Evolutionary conservation across 805 yeast genomes (phyloP), one percentile per base, ranked within the genome.

Genomic region (Kodamaea neixiangensis): DNA sequence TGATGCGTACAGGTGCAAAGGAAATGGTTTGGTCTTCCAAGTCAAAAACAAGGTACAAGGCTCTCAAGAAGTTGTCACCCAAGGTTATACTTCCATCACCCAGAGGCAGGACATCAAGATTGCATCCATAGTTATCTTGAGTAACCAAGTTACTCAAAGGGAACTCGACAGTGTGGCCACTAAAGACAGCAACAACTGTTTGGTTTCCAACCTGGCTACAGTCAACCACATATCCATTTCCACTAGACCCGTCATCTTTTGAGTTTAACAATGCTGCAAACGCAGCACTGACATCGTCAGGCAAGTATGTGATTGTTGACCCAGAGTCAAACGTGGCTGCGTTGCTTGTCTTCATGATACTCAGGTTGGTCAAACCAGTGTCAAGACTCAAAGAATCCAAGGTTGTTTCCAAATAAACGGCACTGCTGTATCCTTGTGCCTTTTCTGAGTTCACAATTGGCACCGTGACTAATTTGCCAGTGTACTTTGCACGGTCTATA

Each of bases 331-430:
- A 25, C 13, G 31, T 25, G 10, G 31, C 31, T 9, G 31, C 10
- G 31, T 25, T 25, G 11, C 31, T 25, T 25, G 31, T 5, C 3
- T 25, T 25, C 31, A 25, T 25, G 3, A 25, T 25, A 3, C 10
- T 25, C 5, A 5, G 31, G 31, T 25, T 25, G 11, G 13, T 25
- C 3, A 13, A 5, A 7, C 10, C 10, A 25, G 10, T 13, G 11
- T 25, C 10, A 7, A 25, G 31, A 25, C 10, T 7, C 31, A 34
- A 60, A 51, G 11, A 66, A 48, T 3, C 41, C 14, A 3, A 82
- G 40, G 5, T 72, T 66, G 54, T 73, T 73, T 11, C 83, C 61
- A 3, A 81, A 77, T 41, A 83, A 25, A 25, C 66, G 47, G 81
- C 79, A 29, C 82, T 63, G 47, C 75, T 19, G 29, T 40, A 25